phyloP scores from a whole-genome alignment of 345 rosid species.

The Angophora floribunda region DNA sequence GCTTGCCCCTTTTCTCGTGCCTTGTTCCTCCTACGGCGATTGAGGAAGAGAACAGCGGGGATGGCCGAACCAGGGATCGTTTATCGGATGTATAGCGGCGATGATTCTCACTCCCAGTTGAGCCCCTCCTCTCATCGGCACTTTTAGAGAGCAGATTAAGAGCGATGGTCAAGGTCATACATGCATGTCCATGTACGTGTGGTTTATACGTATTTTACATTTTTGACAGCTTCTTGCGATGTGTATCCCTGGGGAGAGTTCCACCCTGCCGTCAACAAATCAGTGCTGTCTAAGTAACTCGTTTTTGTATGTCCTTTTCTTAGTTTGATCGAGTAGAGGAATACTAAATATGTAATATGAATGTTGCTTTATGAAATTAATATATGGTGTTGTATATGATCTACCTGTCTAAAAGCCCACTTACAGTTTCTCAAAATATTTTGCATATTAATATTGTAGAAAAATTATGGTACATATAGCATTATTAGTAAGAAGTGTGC shows the following conservation, averaged over 20 bases:
- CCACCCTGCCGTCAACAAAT: no score
- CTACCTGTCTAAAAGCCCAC: not conserved
- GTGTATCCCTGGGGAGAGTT: no score
- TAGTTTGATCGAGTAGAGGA: not conserved
- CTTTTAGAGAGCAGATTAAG: no score
- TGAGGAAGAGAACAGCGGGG: not conserved
- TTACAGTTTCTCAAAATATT: no score
- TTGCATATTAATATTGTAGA: not conserved
- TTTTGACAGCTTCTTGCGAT: no score
- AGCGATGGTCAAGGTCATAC: no score
- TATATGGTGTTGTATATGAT: not conserved
- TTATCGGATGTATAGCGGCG: not conserved
- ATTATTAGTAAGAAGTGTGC: no score
- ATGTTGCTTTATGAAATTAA: not conserved
- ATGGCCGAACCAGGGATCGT: no score
- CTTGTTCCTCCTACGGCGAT: not conserved
- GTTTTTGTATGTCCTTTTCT: not conserved
- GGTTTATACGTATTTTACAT: no score
- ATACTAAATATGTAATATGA: not conserved
- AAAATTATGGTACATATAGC: accelerated
- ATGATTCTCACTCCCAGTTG: no score
- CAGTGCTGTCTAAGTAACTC: not conserved
- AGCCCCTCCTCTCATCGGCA: no score
- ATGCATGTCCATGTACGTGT: no score
- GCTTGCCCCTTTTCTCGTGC: not conserved